Base-by-base conservation (phyloP, 257 asterid genomes). In the Linaria vulgaris region DNA sequence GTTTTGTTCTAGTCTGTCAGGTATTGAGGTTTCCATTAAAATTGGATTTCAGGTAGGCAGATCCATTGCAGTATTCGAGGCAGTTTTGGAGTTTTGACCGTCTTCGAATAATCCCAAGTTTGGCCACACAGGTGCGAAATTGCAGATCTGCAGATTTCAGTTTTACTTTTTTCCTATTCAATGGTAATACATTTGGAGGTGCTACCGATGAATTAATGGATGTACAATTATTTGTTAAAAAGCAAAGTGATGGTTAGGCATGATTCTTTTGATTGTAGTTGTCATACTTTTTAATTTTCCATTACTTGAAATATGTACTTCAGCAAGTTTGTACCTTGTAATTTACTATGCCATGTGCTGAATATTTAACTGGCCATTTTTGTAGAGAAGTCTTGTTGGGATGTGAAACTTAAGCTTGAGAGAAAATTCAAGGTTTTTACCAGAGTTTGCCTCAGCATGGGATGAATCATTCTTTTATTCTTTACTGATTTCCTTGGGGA, bases 1-100 rank as follows among this genome's bases (percentile, higher is more conserved):
- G n/a, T 49, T 48, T 59, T 68, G 22, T 51, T 67, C 27, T 8
- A 15, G 21, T 19, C 72, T 68, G 41, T 59, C 51, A 64, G 61
- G 61, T 51, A 39, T 23, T 22, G 43, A 21, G 53, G 43, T 46
- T 22, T 31, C 45, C 44, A 41, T 47, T 45, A 66, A 14, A 45
- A 17, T 19, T 31, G 23, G n/a, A 38, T 51, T 9, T 16, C 47
- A 44, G 65, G 48, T 20, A 50, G 13, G 13, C 15, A 24, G 22
- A 59, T 46, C n/a, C 12, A 64, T 27, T 46, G 59, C 63, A 49
- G 31, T 19, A 13, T 21, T 47, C 12, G 34, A 56, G 58, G 12
- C 21, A 46, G 25, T 24, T 69, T 61, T 23, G 43, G 25, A 43
- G 39, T 43, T 44, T 43, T 52, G 51, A 60, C 39, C 24, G 45